These are phyloP conservation scores for Pouteria campechiana DNA, from an alignment of 179 eudicot genomes.

Conservation along the genomic window DNA sequence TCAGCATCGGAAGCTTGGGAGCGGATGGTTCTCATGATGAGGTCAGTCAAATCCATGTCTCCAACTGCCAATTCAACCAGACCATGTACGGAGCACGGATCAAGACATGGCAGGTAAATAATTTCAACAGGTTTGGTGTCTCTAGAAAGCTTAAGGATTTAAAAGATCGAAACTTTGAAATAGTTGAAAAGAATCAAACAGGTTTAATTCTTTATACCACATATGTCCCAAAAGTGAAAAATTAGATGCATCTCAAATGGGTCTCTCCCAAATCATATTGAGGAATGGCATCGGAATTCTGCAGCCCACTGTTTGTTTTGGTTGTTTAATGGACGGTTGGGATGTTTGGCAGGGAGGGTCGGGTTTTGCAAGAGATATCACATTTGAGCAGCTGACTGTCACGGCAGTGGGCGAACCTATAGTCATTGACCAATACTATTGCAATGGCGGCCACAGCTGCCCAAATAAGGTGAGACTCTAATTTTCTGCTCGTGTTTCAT, in stretches of 20 bases:
- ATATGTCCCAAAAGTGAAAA: too few relatives aligned
- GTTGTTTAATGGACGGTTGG: too few relatives aligned
- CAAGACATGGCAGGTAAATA: slow-evolving; percentile 45
- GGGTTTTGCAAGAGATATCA: slow-evolving; percentile 41
- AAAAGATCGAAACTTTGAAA: too few relatives aligned
- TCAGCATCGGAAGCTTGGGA: slow-evolving; percentile 59
- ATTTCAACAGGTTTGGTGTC: too few relatives aligned
- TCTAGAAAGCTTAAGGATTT: too few relatives aligned
- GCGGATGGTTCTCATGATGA: slow-evolving; percentile 19
- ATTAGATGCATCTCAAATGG: too few relatives aligned
- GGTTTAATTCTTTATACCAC: too few relatives aligned
- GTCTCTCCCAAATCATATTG: too few relatives aligned
- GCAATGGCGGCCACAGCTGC: slow-evolving; percentile 15
- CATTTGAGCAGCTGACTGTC: slow-evolving; percentile 33
- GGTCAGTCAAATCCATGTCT: slow-evolving; percentile 38
- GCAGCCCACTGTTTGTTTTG: too few relatives aligned
- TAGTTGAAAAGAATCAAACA: too few relatives aligned
- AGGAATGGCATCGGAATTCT: too few relatives aligned
- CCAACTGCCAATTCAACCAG: slow-evolving; percentile 30
- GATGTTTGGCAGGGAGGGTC: slow-evolving; percentile 63
- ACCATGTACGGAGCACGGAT: slow-evolving; percentile 41
- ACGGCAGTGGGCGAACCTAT: slow-evolving; percentile 31
- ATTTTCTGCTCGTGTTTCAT: too few relatives aligned
- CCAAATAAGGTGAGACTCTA: slow-evolving; percentile 20
- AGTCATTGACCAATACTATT: slow-evolving; percentile 47